Percentiles rank a stretch among this genome's conserved stretches.
These are phyloP conservation scores for Camelina sativa DNA, from an alignment of 345 rosid species.

Conservation along the genomic window DNA sequence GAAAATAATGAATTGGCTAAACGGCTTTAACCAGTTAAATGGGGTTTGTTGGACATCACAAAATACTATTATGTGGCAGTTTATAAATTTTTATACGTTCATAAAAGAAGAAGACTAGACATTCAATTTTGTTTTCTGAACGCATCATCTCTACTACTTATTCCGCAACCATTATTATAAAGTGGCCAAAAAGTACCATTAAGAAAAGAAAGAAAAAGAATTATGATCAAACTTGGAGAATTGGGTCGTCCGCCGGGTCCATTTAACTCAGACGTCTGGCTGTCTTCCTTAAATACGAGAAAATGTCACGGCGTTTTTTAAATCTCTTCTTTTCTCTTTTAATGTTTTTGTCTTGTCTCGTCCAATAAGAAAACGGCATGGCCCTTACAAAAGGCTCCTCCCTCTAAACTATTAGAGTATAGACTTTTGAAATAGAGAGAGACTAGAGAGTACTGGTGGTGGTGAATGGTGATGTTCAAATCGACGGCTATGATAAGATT, in stretches of 20 bases:
- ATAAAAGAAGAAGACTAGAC: not conserved
- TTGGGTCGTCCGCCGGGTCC: not conserved
- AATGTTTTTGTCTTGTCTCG: conserved; percentile 2
- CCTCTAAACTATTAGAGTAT: not conserved
- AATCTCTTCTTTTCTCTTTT: not conserved
- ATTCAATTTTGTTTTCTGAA: not conserved
- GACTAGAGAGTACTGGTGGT: not conserved
- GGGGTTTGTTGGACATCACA: conserved; percentile 13
- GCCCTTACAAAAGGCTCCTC: not conserved
- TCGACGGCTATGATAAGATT: conserved; percentile 19
- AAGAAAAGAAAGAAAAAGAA: not conserved
- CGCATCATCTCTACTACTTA: conserved; percentile 16
- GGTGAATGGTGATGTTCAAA: not conserved
- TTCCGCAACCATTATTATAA: conserved; percentile 10
- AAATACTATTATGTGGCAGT: too few relatives aligned
- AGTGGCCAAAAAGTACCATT: conserved; percentile 10
- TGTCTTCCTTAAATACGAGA: conserved; percentile 32
- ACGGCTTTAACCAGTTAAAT: conserved; percentile 35
- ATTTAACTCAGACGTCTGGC: conserved; percentile 32
- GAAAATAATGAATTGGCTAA: not conserved
- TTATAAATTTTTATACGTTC: conserved; percentile 9
- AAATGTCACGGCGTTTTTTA: conserved; percentile 29
- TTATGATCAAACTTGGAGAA: conserved; percentile 2
- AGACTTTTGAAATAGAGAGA: not conserved
- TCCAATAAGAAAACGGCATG: conserved; percentile 28